Evolutionary conservation across 139 green algal species (phyloP).

Genomic region (Tetradesmus lagerheimii): DNA sequence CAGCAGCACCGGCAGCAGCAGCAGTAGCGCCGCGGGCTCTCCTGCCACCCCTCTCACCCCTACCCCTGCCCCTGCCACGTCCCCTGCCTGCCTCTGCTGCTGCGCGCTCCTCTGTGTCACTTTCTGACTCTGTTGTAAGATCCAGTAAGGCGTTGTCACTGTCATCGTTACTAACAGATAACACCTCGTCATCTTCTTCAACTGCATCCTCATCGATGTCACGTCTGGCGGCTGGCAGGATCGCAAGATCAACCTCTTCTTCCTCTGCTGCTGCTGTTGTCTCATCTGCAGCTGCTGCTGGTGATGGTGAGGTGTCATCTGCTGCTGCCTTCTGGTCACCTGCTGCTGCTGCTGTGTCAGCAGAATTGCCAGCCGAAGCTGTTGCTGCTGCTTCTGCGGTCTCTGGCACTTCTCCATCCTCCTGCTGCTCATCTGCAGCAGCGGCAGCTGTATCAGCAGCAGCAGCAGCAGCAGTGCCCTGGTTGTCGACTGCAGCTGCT

Average conservation of each 20-base stretch:
- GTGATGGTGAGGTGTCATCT: background rate
- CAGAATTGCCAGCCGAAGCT: background rate
- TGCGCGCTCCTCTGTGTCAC: background rate
- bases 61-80: background rate
- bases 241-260: background rate
- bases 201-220: background rate
- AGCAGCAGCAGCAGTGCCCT: background rate
- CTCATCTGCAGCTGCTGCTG: background rate
- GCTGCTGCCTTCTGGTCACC: background rate
- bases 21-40: background rate
- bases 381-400: background rate
- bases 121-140: constrained; percentile 17
- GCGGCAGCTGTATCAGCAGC: background rate
- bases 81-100: background rate
- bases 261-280: background rate
- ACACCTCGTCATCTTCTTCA: background rate
- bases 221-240: background rate
- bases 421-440: background rate
- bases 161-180: background rate
- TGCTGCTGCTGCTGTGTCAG: constrained; percentile 9
- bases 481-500: background rate
- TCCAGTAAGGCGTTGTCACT: background rate
- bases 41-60: background rate
- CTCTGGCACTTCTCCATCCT: background rate
- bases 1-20: background rate